A percentile compares a stretch with the other conserved stretches of the same genome.
Conservation (phyloP, 2,329 filamentous ascomycete genomes). For the Cercospora brassicicola region DNA sequence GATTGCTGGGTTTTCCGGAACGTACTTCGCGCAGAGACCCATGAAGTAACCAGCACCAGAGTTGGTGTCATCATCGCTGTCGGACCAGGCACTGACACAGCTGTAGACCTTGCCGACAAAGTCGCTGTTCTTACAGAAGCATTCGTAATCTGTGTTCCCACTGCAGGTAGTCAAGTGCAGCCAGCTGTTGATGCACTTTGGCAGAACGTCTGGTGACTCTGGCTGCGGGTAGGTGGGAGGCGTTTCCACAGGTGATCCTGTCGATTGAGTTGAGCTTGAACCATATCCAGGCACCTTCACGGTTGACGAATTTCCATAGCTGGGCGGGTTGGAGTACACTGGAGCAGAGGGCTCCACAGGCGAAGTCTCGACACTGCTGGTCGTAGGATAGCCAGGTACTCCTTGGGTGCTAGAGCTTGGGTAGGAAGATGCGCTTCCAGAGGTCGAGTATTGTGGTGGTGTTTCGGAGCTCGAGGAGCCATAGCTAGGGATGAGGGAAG, state of each 20-base stretch:
- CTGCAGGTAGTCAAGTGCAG: constrained; percentile 70
- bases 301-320: constrained; percentile 18
- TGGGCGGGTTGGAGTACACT: constrained; percentile 8
- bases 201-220: constrained; percentile 69
- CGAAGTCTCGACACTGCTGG: constrained; percentile 27
- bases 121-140: constrained; percentile 79
- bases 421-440: constrained; percentile 22
- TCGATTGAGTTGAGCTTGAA: constrained; percentile 37
- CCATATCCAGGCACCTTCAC: constrained; percentile 18
- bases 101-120: constrained; percentile 78
- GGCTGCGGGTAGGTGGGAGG: constrained; percentile 26
- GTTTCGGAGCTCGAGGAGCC: constrained; percentile 21
- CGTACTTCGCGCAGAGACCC: constrained; percentile 80
- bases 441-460: constrained; percentile 8
- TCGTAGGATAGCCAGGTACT: constrained; percentile 15
- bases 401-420: constrained; percentile 8
- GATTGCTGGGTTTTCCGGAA: constrained; percentile 78
- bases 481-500: constrained; percentile 13
- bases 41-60: constrained; percentile 80
- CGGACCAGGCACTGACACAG: constrained; percentile 77
- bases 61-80: constrained; percentile 64
- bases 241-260: constrained; percentile 42
- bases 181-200: constrained; percentile 91
- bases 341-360: constrained; percentile 14
- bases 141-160: constrained; percentile 77